Percentiles rank a stretch among this genome's conserved stretches.
Conservation (phyloP, 2,329 filamentous ascomycete species). For the Metarhizium album region DNA sequence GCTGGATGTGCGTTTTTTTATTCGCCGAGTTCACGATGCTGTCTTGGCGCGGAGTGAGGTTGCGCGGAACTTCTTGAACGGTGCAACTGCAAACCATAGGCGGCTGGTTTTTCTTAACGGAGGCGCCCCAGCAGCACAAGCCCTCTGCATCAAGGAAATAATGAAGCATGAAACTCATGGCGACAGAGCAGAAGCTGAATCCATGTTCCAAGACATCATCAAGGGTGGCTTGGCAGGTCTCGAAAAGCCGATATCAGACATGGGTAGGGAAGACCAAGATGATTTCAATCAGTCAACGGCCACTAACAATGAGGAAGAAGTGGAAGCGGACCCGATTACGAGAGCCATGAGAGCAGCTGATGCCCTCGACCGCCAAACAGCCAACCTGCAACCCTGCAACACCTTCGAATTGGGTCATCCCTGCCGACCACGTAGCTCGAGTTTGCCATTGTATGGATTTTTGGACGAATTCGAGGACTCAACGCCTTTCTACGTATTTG, state of each 20-base stretch:
- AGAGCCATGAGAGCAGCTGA: slow-evolving; percentile 50
- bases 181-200: slow-evolving; percentile 37
- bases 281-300: neutral
- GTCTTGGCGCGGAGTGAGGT: slow-evolving; percentile 33
- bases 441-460: slow-evolving; percentile 35
- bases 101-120: slow-evolving; percentile 51
- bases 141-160: slow-evolving; percentile 43
- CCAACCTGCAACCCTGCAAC: slow-evolving; percentile 37
- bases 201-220: slow-evolving; percentile 39
- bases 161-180: slow-evolving; percentile 40
- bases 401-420: slow-evolving; percentile 35
- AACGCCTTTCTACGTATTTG: slow-evolving; percentile 39
- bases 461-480: slow-evolving; percentile 31
- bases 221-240: slow-evolving; percentile 35
- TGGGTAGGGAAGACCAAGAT: slow-evolving; percentile 9
- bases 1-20: slow-evolving; percentile 24
- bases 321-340: slow-evolving; percentile 38
- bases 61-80: slow-evolving; percentile 40
- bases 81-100: slow-evolving; percentile 34
- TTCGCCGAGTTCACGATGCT: slow-evolving; percentile 41
- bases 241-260: slow-evolving; percentile 12
- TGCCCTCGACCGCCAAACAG: slow-evolving; percentile 44
- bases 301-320: slow-evolving; percentile 27
- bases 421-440: slow-evolving; percentile 35
- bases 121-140: slow-evolving; percentile 43